Evolutionary conservation across 768 basidiomycete genomes (phyloP), one percentile per base, ranked within the genome.

Genomic region (Kwoniella mangroviensis): DNA sequence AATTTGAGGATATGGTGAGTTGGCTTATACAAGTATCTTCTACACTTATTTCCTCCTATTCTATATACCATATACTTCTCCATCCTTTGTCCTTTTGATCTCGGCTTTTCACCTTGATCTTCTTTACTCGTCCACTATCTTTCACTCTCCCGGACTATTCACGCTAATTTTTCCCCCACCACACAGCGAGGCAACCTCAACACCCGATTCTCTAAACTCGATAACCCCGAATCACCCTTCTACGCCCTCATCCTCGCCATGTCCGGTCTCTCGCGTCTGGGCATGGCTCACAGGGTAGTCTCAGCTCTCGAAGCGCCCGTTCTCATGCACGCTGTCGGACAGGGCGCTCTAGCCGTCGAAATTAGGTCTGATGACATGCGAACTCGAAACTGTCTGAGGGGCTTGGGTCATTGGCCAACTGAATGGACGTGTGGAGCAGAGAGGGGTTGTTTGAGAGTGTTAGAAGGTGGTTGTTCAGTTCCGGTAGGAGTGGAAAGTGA

Each of bases 381-480:
- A 71, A 86, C 90, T 9, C 84, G 87, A 26, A 87, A 87, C 63
- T 83, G 95, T 40, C 90, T 94, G 80, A 84, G 86, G 42, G 85
- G 85, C 26, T 82, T 94, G 57, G 92, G 88, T 1, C 92, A 97
- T 80, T 88, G 89, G 84, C 86, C 87, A 80, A 94, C 93, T 0
- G 86, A 89, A 57, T 93, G 90, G 90, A 84, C 79, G 65, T 92
- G 91, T 77, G 84, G 87, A 26, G 93, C 94, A 1, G 97, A 99
- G 84, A 88, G 97, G 15, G 92, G 91, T 1, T 91, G 92, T 83
- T 85, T 98, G 72, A 86, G 90, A n/a, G 90, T 90, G 24, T 86
- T 98, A 63, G 97, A 98, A 83, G 97, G 97, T 34, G 97, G 97
- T 26, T 99, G 97, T 84, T 94, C 92, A 71, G 95, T 99, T 0